Evolutionary conservation across 352 stramenopile species (phyloP).

Genomic region (Phytophthora tubulina): DNA sequence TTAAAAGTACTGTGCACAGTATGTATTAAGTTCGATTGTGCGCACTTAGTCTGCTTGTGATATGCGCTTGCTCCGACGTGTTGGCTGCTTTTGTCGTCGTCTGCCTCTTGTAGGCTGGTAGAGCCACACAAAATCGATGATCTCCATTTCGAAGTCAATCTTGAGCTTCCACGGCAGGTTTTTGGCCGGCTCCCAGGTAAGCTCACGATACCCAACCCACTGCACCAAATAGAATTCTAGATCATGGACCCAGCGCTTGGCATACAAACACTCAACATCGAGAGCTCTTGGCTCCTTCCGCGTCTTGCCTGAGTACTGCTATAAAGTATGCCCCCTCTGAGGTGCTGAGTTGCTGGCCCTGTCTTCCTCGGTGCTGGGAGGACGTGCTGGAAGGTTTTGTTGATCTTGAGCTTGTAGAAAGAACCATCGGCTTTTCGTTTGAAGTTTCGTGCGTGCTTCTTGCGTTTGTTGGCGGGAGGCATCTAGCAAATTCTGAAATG

Average conservation of each 20-base stretch:
- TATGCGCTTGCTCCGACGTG: not conserved
- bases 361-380: not conserved
- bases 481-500: conserved; percentile 8
- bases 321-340: not conserved
- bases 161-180: conserved; percentile 7
- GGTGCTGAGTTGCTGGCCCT: not conserved
- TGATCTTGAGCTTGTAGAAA: conserved; percentile 1
- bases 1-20: not conserved
- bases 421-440: conserved; percentile 2
- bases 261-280: not conserved
- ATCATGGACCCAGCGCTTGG: conserved; percentile 11
- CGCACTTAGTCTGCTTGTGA: not conserved
- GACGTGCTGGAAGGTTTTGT: not conserved
- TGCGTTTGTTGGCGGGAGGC: not conserved
- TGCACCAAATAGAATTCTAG: conserved; percentile 16
- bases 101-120: conserved; percentile 12
- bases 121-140: conserved; percentile 7
- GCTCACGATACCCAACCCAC: conserved; percentile 1
- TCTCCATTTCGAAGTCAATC: conserved; percentile 1
- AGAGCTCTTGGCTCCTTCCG: not conserved
- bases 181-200: conserved; percentile 13
- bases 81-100: not conserved
- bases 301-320: not conserved
- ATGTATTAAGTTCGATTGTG: not conserved
- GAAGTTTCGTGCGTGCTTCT: conserved; percentile 10